These are phyloP conservation scores for Globisporangium heterothallicum DNA, from an alignment of 352 stramenopile genomes.

Conservation along the genomic window DNA sequence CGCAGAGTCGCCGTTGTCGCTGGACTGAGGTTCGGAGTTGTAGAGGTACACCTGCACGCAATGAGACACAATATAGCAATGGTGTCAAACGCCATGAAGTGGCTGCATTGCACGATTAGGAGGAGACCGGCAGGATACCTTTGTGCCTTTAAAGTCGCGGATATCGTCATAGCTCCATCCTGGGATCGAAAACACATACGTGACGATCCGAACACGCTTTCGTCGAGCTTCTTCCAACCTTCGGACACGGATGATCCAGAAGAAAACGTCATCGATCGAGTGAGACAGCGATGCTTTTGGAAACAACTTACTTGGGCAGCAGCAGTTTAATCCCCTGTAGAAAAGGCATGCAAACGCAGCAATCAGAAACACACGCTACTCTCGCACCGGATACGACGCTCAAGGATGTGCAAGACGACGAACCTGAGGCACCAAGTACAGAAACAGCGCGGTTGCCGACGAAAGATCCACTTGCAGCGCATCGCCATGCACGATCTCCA, in stretches of 20 bases:
- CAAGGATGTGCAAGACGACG: not conserved
- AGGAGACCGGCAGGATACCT: conserved; percentile 27
- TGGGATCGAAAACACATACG: conserved; percentile 80
- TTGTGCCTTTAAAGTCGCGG: conserved; percentile 80
- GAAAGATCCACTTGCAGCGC: conserved; percentile 57
- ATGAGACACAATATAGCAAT: not conserved
- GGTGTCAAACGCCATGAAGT: not conserved
- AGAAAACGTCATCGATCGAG: conserved; percentile 4
- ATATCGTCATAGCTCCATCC: conserved; percentile 50
- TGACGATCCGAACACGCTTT: conserved; percentile 63
- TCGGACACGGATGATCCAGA: no score
- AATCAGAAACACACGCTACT: not conserved
- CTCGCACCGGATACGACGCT: not conserved
- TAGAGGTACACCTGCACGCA: conserved; percentile 55
- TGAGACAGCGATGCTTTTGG: no score
- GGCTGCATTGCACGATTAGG: not conserved
- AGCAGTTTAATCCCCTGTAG: conserved; percentile 61
- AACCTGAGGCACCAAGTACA: conserved; percentile 79
- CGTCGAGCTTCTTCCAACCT: conserved; percentile 65
- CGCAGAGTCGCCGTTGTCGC: not conserved
- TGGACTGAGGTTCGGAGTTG: conserved; percentile 5
- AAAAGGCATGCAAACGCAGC: not conserved
- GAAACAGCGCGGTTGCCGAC: conserved; percentile 59
- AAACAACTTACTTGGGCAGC: conserved; percentile 63
- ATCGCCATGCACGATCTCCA: conserved; percentile 60